Conservation (phyloP, 176 grass and related monocot genomes). For the Avena sativa region DNA sequence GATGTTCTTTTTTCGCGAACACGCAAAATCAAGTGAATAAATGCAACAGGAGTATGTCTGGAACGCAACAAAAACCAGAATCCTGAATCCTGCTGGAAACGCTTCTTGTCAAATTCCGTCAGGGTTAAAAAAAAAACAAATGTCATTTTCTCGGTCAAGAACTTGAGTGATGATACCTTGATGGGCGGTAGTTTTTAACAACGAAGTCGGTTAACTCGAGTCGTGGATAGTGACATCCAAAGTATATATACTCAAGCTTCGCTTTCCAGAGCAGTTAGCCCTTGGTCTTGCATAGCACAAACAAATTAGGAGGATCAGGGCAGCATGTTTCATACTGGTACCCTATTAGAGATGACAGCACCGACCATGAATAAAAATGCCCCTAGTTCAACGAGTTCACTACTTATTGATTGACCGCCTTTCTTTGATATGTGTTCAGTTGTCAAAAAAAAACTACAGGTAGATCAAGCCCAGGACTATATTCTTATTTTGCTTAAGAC, state of each 20-base stretch:
- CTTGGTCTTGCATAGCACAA: not conserved
- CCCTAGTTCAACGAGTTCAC: too few relatives aligned
- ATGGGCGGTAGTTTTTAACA: slow-evolving; percentile 46
- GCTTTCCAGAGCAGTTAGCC: slow-evolving; percentile 43
- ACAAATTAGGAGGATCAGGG: slow-evolving; percentile 37
- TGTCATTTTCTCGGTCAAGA: slow-evolving; percentile 41
- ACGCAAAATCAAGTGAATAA: not conserved
- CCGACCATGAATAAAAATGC: too few relatives aligned
- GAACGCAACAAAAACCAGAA: not conserved
- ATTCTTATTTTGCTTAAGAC: too few relatives aligned
- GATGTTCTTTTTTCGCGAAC: not conserved
- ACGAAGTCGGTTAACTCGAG: slow-evolving; percentile 45
- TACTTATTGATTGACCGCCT: too few relatives aligned
- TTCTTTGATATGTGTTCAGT: too few relatives aligned
- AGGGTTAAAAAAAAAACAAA: not conserved
- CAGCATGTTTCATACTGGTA: not conserved
- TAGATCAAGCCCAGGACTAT: too few relatives aligned
- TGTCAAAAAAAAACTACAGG: too few relatives aligned
- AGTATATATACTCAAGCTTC: slow-evolving; percentile 28
- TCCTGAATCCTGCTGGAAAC: not conserved
- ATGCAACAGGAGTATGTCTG: not conserved
- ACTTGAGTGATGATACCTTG: not conserved
- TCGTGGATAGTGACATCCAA: slow-evolving; percentile 39
- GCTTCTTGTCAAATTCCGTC: not conserved
- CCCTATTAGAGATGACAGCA: not conserved